These are phyloP conservation scores for Aspergillus bertholletiae DNA, from an alignment of 495 filamentous ascomycete species.

Conservation along the genomic window DNA sequence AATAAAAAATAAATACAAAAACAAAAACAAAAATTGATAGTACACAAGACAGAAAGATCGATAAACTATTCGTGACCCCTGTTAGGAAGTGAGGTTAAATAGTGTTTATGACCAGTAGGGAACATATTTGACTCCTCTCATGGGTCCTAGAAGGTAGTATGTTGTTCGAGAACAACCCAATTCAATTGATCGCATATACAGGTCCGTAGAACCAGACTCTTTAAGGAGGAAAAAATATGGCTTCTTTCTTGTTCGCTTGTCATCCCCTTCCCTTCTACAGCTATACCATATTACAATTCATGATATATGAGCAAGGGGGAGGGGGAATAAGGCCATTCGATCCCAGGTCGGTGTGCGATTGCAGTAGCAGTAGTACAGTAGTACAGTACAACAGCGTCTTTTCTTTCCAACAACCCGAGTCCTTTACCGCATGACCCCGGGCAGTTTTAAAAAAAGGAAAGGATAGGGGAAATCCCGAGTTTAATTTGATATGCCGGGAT, in stretches of 20 bases:
- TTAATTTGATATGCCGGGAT: not conserved
- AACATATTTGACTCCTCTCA: constrained; percentile 9
- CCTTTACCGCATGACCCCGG: not conserved
- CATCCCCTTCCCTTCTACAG: not conserved
- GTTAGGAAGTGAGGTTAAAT: not conserved
- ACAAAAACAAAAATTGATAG: too few relatives aligned
- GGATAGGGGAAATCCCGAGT: not conserved
- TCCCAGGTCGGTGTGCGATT: constrained; percentile 3
- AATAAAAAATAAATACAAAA: too few relatives aligned
- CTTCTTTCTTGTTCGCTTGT: not conserved
- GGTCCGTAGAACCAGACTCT: too few relatives aligned
- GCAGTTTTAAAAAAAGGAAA: not conserved
- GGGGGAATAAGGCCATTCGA: not conserved
- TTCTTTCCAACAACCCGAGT: not conserved
- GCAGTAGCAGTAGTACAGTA: too few relatives aligned
- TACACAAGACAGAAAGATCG: not conserved
- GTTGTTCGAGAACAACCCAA: not conserved
- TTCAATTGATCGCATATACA: not conserved
- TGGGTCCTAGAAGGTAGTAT: not conserved
- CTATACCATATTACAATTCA: not conserved
- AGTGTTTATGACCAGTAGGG: constrained; percentile 13
- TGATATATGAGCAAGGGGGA: constrained; percentile 7
- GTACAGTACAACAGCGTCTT: not conserved
- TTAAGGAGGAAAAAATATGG: too few relatives aligned
- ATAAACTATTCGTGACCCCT: not conserved